Evolutionary conservation across 129 eudicot species (phyloP).

Genomic region (Ambrosia artemisiifolia): DNA sequence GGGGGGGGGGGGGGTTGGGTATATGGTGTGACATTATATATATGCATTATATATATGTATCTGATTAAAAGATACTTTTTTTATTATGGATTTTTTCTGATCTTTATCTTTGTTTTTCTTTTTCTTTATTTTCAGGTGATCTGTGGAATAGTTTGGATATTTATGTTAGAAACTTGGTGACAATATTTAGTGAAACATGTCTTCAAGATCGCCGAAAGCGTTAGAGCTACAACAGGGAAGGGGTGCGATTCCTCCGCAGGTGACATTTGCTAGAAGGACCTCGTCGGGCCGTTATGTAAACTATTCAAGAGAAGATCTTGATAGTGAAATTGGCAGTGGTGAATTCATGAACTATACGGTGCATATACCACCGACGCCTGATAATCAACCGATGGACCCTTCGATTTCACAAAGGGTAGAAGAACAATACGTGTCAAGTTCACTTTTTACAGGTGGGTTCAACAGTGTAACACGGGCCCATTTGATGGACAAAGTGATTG

Average conservation of each 20-base stretch:
- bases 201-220: conserved; percentile 36
- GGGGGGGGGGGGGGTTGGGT: not conserved
- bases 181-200: conserved; percentile 25
- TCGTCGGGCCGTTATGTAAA: conserved; percentile 40
- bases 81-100: conserved; percentile 2
- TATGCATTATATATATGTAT: not conserved
- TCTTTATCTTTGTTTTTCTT: not conserved
- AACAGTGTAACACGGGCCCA: conserved; percentile 70
- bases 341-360: conserved; percentile 44
- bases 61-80: not conserved
- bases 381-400: conserved; percentile 68
- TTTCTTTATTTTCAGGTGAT: conserved; percentile 23
- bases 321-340: conserved; percentile 40
- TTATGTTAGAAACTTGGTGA: conserved; percentile 2
- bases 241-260: conserved; percentile 40
- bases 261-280: conserved; percentile 51
- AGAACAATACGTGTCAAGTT: conserved; percentile 60
- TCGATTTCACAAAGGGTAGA: conserved; percentile 50
- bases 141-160: conserved; percentile 18
- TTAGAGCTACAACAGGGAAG: conserved; percentile 29
- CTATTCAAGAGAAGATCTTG: conserved; percentile 55
- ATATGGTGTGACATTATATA: conserved; percentile 6
- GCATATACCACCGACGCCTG: conserved; percentile 59
- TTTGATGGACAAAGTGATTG: conserved; percentile 64
- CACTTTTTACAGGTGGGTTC: conserved; percentile 64